Percentiles rank a stretch among this genome's conserved stretches.
Conservation (phyloP, 371 early-diverging fungal species). For the Mortierella sp. region DNA sequence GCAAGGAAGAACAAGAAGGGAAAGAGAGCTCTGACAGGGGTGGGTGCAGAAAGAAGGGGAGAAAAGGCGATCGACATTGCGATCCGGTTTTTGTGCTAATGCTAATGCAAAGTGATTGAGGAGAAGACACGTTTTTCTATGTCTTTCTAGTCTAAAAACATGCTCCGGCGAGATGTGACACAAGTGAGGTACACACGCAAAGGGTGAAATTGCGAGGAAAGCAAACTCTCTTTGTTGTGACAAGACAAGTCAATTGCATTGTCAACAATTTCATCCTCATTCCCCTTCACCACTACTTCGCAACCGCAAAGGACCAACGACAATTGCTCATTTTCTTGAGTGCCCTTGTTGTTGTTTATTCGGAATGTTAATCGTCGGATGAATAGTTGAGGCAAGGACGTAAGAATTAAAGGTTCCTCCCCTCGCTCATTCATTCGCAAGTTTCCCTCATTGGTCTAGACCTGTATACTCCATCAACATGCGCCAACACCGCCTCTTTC, state of each 20-base stretch:
- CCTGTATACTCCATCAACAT: no score
- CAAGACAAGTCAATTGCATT: no score
- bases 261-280: not conserved
- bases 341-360: not conserved
- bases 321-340: not conserved
- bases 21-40: no score
- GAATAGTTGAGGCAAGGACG: not conserved
- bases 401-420: not conserved
- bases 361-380: conserved; percentile 6
- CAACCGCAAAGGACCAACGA: not conserved
- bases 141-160: not conserved
- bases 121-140: not conserved
- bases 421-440: no score
- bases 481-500: no score
- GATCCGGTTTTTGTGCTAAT: not conserved
- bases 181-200: not conserved
- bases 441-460: no score
- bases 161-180: not conserved
- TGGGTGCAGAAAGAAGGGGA: no score
- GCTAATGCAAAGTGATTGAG: not conserved
- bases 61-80: no score
- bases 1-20: not conserved
- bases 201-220: no score
- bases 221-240: no score
- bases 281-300: not conserved